These are phyloP conservation scores for Rhexocercosporidium sp. DNA, from an alignment of 2,329 filamentous ascomycete species.

Conservation along the genomic window DNA sequence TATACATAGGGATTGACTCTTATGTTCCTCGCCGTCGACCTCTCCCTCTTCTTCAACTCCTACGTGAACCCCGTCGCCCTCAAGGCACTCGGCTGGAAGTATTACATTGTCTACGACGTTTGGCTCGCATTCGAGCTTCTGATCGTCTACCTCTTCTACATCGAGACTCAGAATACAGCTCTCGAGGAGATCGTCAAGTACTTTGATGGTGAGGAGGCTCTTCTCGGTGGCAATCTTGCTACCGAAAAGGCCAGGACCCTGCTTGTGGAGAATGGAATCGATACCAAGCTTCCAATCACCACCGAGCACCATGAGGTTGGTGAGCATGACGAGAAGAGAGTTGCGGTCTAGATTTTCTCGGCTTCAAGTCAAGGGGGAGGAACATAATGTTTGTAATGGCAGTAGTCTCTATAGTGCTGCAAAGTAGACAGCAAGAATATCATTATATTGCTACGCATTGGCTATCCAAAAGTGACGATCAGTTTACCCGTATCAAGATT, in stretches of 20 bases:
- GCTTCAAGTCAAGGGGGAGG: not conserved
- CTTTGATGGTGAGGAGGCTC: slow-evolving; percentile 51
- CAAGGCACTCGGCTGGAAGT: slow-evolving; percentile 47
- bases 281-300: not conserved
- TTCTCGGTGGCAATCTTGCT: slow-evolving; percentile 34
- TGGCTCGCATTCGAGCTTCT: slow-evolving; percentile 39
- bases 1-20: slow-evolving; percentile 44
- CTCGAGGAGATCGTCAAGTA: slow-evolving; percentile 52
- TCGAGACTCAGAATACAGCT: slow-evolving; percentile 50
- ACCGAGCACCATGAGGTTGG: slow-evolving; percentile 10
- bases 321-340: slow-evolving; percentile 7
- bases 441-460: not conserved
- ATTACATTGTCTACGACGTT: slow-evolving; percentile 50
- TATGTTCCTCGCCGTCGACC: slow-evolving; percentile 51
- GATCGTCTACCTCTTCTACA: slow-evolving; percentile 43
- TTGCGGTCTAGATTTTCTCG: not conserved
- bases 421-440: not conserved
- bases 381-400: not conserved
- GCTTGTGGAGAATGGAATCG: slow-evolving; percentile 27
- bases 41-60: slow-evolving; percentile 52
- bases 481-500: not conserved
- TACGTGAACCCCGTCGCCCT: slow-evolving; percentile 51
- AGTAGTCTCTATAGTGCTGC: not conserved
- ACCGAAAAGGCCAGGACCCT: slow-evolving; percentile 32
- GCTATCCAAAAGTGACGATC: not conserved